Evolutionary conservation across 768 basidiomycete species (phyloP), one percentile per base, ranked within the genome.

Genomic region (Mrakia gelida): DNA sequence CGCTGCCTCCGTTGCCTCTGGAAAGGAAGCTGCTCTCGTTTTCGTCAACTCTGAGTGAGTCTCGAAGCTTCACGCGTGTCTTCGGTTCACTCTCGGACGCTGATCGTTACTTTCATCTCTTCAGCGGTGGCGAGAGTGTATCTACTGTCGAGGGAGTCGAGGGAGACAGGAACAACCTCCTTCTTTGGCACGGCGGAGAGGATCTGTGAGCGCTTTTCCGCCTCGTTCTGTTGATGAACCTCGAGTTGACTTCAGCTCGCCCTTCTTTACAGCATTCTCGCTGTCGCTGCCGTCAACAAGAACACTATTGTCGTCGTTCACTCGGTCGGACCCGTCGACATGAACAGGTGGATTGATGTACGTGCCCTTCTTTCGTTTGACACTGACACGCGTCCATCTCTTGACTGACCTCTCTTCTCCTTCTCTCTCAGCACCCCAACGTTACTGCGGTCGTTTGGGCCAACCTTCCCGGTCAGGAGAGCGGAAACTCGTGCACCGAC

Each of bases 151-250:
- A 52, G 49, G 49, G 49, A 52, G 49, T 52, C 49, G 49, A 52
- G 49, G 49, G 49, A 62, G 61, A 62, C n/a, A 62, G 61, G 61
- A 52, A 52, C 49, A 21, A 52, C 49, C 18, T 52, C 16, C 4
- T 18, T 16, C 18, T 52, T 16, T 52, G 61, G 61, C 32, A n/a
- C 21, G n/a, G 61, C 1, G 61, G 61, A 62, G 61, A 28, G 13
- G n/a, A 62, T 5, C 49, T 52, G 59, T 28, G 59, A 28, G 26
- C n/a, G 94, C 83, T 87, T 52, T n/a, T n/a, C n/a, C 93, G 80
- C 90, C 90, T 80, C 87, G 91, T 3, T 91, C 94, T 83, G 93
- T 92, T 10, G 88, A 87, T 59, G 92, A 93, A 81, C 85, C 87
- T 6, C 88, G 94, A 18, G n/a, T 16, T 52, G 49, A 52, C 15